Conservation (phyloP, 495 filamentous ascomycete species). For the Hypoxylon crocopeplum region DNA sequence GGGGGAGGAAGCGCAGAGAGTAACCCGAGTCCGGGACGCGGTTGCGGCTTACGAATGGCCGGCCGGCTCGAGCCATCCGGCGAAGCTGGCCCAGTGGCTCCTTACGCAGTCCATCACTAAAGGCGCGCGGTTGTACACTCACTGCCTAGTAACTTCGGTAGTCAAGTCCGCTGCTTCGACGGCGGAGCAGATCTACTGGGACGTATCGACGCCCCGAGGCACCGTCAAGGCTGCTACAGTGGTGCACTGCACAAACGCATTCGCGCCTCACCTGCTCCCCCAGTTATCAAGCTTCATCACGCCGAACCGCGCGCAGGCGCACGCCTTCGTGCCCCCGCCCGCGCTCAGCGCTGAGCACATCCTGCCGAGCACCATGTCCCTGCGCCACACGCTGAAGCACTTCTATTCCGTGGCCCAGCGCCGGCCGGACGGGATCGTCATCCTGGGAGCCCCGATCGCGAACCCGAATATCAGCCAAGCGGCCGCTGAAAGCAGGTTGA, state of each 20-base stretch:
- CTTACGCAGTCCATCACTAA: constrained; percentile 23
- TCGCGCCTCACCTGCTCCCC: constrained; percentile 37
- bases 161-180: constrained; percentile 13
- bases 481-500: constrained; percentile 12
- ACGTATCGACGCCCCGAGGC: constrained; percentile 27
- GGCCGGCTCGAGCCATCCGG: constrained; percentile 40
- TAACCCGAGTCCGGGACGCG: constrained; percentile 30
- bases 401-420: constrained; percentile 39
- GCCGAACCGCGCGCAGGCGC: constrained; percentile 39
- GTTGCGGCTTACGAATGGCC: constrained; percentile 42
- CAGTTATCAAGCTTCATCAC: constrained; percentile 27
- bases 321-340: constrained; percentile 34
- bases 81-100: constrained; percentile 40
- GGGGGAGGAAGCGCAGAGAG: constrained; percentile 31
- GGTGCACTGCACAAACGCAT: constrained; percentile 42
- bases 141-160: constrained; percentile 31
- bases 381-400: constrained; percentile 39
- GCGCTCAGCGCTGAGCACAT: constrained; percentile 13
- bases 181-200: constrained; percentile 12
- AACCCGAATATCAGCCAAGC: constrained; percentile 31
- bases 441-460: constrained; percentile 35
- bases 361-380: constrained; percentile 36
- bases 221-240: constrained; percentile 23
- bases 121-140: constrained; percentile 35
- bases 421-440: constrained; percentile 34